phyloP scores from a whole-genome alignment of 2,329 filamentous ascomycete species.

The Talaromyces pinophilus region DNA sequence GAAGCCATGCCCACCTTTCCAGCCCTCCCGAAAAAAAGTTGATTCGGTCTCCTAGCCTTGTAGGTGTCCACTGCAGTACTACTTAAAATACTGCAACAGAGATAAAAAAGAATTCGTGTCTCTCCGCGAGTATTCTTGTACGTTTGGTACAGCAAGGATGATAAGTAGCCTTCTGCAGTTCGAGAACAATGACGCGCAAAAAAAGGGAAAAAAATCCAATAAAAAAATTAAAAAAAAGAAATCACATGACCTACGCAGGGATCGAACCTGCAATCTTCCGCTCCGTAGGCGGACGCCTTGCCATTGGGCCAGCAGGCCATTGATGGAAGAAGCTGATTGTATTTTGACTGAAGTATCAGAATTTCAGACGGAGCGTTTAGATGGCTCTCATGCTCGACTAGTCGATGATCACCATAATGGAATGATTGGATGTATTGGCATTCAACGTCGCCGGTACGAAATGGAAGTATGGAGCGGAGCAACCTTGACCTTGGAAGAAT shows the following conservation, averaged over 20 bases:
- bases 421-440: background rate
- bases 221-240: background rate
- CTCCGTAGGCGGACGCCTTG: slow-evolving; percentile 25
- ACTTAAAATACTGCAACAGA: background rate
- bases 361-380: background rate
- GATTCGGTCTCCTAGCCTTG: background rate
- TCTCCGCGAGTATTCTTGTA: background rate
- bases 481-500: background rate
- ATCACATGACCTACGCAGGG: slow-evolving; percentile 13
- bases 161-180: background rate
- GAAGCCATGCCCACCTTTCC: slow-evolving; percentile 1
- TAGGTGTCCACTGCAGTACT: background rate
- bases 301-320: slow-evolving; percentile 23
- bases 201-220: background rate
- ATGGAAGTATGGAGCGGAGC: background rate
- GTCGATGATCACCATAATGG: background rate
- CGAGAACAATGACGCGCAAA: background rate
- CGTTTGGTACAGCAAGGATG: background rate
- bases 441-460: background rate
- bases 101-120: background rate
- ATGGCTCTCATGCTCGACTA: background rate
- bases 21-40: background rate
- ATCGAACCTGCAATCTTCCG: slow-evolving; percentile 20
- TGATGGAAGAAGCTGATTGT: background rate
- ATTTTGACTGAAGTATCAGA: background rate